These are phyloP conservation scores for Trypanosoma scelopori DNA, from an alignment of 208 protist genomes.

Conservation along the genomic window DNA sequence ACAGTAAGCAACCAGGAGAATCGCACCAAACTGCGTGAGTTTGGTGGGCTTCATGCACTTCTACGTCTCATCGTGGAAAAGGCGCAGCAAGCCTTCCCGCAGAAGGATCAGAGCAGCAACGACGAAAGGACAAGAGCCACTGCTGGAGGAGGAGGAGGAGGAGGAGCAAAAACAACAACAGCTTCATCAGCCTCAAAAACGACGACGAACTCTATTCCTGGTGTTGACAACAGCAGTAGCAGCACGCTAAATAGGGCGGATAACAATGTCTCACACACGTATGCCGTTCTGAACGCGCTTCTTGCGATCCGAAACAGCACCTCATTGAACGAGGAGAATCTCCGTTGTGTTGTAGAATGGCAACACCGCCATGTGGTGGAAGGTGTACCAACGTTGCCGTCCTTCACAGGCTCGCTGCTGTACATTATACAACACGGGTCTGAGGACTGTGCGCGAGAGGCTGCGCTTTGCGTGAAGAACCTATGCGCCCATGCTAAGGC, in stretches of 20 bases:
- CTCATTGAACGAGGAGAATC: slow-evolving; percentile 65
- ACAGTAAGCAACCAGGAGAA: slow-evolving; percentile 88
- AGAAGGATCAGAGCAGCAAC: not conserved
- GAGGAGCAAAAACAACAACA: not conserved
- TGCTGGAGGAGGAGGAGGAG: not conserved
- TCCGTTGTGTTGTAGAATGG: slow-evolving; percentile 47
- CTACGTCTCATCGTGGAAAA: slow-evolving; percentile 72
- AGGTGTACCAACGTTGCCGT: not conserved
- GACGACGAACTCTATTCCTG: not conserved
- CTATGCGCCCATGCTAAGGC: slow-evolving; percentile 53
- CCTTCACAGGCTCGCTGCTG: slow-evolving; percentile 66
- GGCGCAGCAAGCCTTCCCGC: slow-evolving; percentile 52
- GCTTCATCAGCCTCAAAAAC: not conserved
- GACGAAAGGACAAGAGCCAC: not conserved
- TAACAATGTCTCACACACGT: slow-evolving; percentile 46
- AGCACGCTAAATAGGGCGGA: slow-evolving; percentile 32
- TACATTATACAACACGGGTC: slow-evolving; percentile 76
- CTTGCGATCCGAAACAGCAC: slow-evolving; percentile 84
- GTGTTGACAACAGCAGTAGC: not conserved
- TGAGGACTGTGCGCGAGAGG: slow-evolving; percentile 87
- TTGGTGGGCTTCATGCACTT: slow-evolving; percentile 73
- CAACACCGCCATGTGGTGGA: not conserved
- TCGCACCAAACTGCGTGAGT: slow-evolving; percentile 64
- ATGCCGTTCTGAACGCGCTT: slow-evolving; percentile 77
- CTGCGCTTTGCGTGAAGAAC: slow-evolving; percentile 85